Evolutionary conservation across 306 rosid genomes (phyloP).

Genomic region (Bauhinia variegata): DNA sequence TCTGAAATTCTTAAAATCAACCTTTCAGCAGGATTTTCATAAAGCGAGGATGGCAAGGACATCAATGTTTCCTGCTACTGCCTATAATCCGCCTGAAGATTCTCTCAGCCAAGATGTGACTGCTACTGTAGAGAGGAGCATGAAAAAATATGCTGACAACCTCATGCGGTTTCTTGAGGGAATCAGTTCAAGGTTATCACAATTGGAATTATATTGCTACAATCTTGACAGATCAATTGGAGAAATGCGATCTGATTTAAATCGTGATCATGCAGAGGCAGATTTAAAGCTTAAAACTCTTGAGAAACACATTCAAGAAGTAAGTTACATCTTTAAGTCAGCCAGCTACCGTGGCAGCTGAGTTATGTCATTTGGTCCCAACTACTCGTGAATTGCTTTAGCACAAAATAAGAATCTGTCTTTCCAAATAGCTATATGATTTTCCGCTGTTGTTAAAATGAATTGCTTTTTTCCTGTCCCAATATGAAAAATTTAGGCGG

Average conservation of each 20-base stretch:
- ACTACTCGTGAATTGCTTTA: conserved; percentile 4
- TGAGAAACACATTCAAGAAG: conserved; percentile 85
- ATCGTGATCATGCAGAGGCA: conserved; percentile 74
- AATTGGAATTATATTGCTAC: conserved; percentile 88
- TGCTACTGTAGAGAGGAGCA: conserved; percentile 77
- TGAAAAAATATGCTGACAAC: conserved; percentile 78
- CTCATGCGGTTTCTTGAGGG: conserved; percentile 89
- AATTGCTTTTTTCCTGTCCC: conserved; percentile 26
- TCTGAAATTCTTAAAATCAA: background rate
- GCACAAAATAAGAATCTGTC: background rate
- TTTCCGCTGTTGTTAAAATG: too few relatives aligned
- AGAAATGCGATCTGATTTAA: conserved; percentile 84
- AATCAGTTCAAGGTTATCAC: conserved; percentile 80
- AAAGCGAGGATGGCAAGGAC: conserved; percentile 60
- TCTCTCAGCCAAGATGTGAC: conserved; percentile 62
- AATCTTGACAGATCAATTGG: conserved; percentile 88
- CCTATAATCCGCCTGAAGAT: conserved; percentile 67
- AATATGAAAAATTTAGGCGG: conserved; percentile 10
- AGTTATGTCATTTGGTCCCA: conserved; percentile 2
- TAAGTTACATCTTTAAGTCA: conserved; percentile 42
- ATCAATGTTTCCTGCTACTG: conserved; percentile 52
- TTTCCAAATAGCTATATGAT: background rate
- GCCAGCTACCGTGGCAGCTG: background rate
- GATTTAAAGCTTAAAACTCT: conserved; percentile 75
- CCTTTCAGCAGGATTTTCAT: conserved; percentile 62